Evolutionary conservation across 2,329 filamentous ascomycete genomes (phyloP).

Genomic region (Aotearoamyces nothofagi): DNA sequence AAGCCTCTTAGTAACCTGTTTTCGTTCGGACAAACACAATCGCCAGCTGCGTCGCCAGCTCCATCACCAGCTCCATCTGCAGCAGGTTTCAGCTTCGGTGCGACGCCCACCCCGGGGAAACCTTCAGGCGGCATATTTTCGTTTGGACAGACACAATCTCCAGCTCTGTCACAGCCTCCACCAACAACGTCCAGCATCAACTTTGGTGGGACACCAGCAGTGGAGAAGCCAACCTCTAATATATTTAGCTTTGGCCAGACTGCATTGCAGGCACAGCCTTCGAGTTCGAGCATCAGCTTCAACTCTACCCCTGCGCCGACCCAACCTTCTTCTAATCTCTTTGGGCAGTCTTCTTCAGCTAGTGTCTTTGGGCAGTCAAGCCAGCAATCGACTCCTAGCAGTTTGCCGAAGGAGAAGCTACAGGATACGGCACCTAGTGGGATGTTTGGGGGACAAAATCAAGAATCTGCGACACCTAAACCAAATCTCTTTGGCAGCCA

Average conservation of each 20-base stretch:
- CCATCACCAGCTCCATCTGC: too few relatives aligned
- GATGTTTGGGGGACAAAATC: too few relatives aligned
- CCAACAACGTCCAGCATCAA: too few relatives aligned
- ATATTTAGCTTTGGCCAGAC: neutral
- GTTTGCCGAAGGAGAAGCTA: too few relatives aligned
- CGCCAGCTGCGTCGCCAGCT: too few relatives aligned
- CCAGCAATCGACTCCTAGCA: neutral
- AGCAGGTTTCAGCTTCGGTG: too few relatives aligned
- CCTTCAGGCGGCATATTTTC: too few relatives aligned
- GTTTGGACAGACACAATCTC: neutral
- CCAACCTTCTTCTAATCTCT: neutral
- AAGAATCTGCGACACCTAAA: too few relatives aligned
- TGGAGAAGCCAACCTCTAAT: neutral
- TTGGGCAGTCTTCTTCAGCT: neutral
- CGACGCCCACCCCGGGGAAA: too few relatives aligned
- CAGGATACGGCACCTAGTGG: too few relatives aligned
- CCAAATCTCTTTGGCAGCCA: too few relatives aligned
- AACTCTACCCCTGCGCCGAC: neutral
- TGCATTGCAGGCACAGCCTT: neutral
- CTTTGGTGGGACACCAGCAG: too few relatives aligned
- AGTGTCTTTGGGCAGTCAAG: neutral
- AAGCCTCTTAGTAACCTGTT: neutral
- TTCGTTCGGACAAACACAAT: slow-evolving; percentile 1
- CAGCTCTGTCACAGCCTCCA: neutral
- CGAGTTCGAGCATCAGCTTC: neutral